Base-by-base conservation (phyloP, 2,329 filamentous ascomycete genomes). In the Ceratocystis albifundus region DNA sequence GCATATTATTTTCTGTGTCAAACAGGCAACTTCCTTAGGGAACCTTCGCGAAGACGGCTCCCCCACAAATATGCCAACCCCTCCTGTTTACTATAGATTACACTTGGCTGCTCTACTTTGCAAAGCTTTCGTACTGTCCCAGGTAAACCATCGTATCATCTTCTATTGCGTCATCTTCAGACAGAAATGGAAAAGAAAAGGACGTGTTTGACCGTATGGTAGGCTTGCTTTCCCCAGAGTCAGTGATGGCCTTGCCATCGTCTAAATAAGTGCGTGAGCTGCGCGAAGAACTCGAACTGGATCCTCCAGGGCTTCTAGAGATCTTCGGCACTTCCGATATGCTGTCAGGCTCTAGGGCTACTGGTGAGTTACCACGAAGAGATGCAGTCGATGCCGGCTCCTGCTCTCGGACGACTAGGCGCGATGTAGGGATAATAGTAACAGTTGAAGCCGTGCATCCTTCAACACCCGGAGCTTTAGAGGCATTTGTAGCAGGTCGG, bases 381-480 rank as follows among this genome's bases (percentile, higher is more conserved):
- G 55, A 59, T n/a, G 55, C 55, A 8, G 55, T 59, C 7, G 55
- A 59, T 59, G 55, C 55, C 15, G 55, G 55, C 10, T 30, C 55
- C 32, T 59, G 55, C 20, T 59, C 55, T 7, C 55, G 32, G 28
- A 59, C n/a, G 3, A 59, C 36, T 4, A n/a, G 25, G n/a, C 28
- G 55, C 32, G 55, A 32, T 8, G 28, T n/a, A 4, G 55, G 55
- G 32, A 36, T 30, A 36, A 59, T 59, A 1, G 55, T 59, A 20
- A 59, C 55, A 8, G 55, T 59, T 0, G 55, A 59, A n/a, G 55
- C 55, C 1, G 20, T 10, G n/a, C 32, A 32, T 17, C 55, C 55
- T 36, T 59, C 28, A n/a, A 32, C 55, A n/a, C 17, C 30, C 0
- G 55, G 55, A 4, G 55, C 55, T 3, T n/a, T 59, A 2, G 55